A percentile compares a stretch with the other conserved stretches of the same genome.
phyloP scores from a whole-genome alignment of 495 filamentous ascomycete species.

The Choiromyces venosus region DNA sequence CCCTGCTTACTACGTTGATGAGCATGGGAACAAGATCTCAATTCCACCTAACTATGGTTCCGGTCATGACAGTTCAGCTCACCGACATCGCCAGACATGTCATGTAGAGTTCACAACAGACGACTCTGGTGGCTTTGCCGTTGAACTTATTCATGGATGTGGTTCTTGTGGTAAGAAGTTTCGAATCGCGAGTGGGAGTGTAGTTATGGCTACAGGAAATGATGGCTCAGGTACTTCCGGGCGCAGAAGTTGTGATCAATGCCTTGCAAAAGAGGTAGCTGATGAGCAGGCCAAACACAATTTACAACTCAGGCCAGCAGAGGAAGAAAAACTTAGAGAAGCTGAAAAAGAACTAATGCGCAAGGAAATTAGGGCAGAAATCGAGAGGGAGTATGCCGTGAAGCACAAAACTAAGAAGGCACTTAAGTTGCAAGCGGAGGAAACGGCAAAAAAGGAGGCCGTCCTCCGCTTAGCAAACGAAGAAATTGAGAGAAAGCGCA shows the following conservation, averaged over 20 bases:
- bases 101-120: constrained; percentile 29
- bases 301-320: background rate
- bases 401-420: constrained; percentile 10
- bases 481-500: constrained; percentile 23
- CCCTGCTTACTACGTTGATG: constrained; percentile 23
- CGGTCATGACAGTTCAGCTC: constrained; percentile 3
- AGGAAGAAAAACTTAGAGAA: constrained; percentile 28
- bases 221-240: background rate
- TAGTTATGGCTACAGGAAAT: background rate
- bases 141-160: constrained; percentile 22
- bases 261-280: background rate
- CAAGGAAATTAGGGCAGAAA: constrained; percentile 37
- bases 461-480: constrained; percentile 14
- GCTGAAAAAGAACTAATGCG: constrained; percentile 34
- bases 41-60: constrained; percentile 5
- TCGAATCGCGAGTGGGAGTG: constrained; percentile 23
- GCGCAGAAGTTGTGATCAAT: background rate
- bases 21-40: constrained; percentile 23
- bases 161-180: constrained; percentile 24
- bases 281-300: background rate
- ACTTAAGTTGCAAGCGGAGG: constrained; percentile 12
- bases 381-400: constrained; percentile 21
- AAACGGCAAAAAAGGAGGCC: constrained; percentile 12
- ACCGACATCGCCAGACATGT: constrained; percentile 19
- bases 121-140: constrained; percentile 27